Evolutionary conservation across 2,329 filamentous ascomycete species (phyloP).

Genomic region (Apiospora saccharicola): DNA sequence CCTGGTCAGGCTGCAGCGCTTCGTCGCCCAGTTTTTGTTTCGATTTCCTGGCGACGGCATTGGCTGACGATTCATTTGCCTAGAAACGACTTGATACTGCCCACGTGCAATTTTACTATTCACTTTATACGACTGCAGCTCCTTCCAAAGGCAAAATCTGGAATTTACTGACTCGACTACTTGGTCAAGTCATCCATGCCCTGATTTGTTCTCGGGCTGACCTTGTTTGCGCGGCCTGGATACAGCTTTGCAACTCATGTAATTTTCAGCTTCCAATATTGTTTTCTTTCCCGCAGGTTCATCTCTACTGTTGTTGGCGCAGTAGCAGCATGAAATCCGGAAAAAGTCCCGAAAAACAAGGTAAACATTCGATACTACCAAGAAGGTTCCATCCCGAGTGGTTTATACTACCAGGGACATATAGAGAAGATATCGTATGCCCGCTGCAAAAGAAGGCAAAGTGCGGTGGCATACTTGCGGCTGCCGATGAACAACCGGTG

Average conservation of each 20-base stretch:
- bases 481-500: conserved; percentile 3
- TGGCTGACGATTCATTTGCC: neutral
- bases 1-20: conserved; percentile 6
- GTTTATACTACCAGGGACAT: conserved; percentile 11
- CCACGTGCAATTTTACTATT: conserved; percentile 6
- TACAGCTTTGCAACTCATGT: neutral
- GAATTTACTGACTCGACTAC: neutral
- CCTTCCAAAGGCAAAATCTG: neutral
- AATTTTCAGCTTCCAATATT: conserved; percentile 7
- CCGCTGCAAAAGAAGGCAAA: neutral
- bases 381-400: neutral
- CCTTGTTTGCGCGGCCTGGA: neutral
- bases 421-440: neutral
- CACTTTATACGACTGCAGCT: neutral
- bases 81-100: neutral
- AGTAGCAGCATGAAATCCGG: conserved; percentile 7
- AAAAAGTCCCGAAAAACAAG: conserved; percentile 12
- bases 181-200: neutral
- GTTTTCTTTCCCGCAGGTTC: neutral
- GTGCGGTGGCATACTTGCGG: neutral
- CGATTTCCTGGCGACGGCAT: neutral
- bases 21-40: conserved; percentile 6
- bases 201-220: neutral
- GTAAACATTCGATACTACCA: conserved; percentile 1
- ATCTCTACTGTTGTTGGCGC: neutral